These are phyloP conservation scores for Phyllostachys edulis DNA, from an alignment of 176 grass and related monocot genomes.

Conservation along the genomic window DNA sequence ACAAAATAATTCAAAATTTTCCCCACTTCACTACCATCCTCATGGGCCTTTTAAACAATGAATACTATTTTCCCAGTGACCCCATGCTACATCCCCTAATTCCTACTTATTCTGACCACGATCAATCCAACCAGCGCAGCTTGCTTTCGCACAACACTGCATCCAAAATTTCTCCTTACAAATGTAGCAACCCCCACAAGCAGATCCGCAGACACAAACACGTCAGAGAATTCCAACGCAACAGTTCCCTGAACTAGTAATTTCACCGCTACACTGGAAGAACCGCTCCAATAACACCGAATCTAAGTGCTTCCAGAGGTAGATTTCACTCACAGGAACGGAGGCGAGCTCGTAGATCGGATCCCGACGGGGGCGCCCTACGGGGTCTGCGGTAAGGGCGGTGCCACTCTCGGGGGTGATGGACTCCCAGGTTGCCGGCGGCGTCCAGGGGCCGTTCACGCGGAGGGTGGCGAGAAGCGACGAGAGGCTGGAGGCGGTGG, in stretches of 20 bases:
- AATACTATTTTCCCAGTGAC: not conserved
- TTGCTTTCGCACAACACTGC: not conserved
- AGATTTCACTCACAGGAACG: constrained; percentile 55
- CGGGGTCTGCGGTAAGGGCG: constrained; percentile 1
- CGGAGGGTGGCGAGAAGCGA: constrained; percentile 58
- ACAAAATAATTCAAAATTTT: not conserved
- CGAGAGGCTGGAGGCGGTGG: constrained; percentile 63
- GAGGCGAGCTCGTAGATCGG: constrained; percentile 62
- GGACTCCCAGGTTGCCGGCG: constrained; percentile 63
- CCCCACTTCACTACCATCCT: not conserved
- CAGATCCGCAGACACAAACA: not conserved
- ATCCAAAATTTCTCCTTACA: not conserved
- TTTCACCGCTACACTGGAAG: not conserved
- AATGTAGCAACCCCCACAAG: not conserved
- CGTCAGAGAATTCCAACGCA: constrained; percentile 10
- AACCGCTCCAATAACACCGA: not conserved
- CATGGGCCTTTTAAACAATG: not conserved
- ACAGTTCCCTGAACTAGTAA: not conserved
- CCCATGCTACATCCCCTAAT: not conserved
- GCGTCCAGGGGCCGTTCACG: constrained; percentile 58
- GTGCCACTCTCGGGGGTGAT: constrained; percentile 44
- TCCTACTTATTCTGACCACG: not conserved
- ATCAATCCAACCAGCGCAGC: not conserved
- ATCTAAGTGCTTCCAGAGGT: not conserved
- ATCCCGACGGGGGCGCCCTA: constrained; percentile 12